Evolutionary conservation across 2,329 filamentous ascomycete genomes (phyloP).

Genomic region (Paracorniculantispora psalliotae): DNA sequence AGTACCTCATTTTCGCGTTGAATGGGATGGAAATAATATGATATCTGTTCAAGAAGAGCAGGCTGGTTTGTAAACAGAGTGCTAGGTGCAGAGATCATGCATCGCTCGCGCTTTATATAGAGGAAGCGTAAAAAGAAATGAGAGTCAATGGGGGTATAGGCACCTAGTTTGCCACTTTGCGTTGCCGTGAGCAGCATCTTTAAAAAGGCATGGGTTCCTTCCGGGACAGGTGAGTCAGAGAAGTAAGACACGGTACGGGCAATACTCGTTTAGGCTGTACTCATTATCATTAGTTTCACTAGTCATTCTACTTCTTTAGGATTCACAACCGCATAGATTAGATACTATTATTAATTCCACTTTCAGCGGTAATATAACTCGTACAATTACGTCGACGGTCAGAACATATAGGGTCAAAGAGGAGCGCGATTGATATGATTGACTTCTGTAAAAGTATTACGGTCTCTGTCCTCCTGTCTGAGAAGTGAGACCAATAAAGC

Average conservation of each 20-base stretch:
- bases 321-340: not conserved
- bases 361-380: not conserved
- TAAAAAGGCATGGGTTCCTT: not conserved
- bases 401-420: no score
- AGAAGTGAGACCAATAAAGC: not conserved
- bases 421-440: no score
- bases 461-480: not conserved
- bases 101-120: conserved; percentile 2
- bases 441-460: not conserved
- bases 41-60: not conserved
- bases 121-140: not conserved
- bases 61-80: not conserved
- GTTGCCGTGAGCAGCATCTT: not conserved
- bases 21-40: not conserved
- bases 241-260: not conserved
- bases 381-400: not conserved
- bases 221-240: not conserved
- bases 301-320: not conserved
- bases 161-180: not conserved
- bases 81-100: not conserved
- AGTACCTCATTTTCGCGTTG: not conserved
- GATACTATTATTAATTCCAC: not conserved
- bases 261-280: not conserved
- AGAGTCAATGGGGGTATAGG: not conserved
- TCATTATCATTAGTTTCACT: not conserved